Evolutionary conservation across 208 protist genomes (phyloP), one percentile per base, ranked within the genome.

Genomic region (Trypanosoma platydactyli): DNA sequence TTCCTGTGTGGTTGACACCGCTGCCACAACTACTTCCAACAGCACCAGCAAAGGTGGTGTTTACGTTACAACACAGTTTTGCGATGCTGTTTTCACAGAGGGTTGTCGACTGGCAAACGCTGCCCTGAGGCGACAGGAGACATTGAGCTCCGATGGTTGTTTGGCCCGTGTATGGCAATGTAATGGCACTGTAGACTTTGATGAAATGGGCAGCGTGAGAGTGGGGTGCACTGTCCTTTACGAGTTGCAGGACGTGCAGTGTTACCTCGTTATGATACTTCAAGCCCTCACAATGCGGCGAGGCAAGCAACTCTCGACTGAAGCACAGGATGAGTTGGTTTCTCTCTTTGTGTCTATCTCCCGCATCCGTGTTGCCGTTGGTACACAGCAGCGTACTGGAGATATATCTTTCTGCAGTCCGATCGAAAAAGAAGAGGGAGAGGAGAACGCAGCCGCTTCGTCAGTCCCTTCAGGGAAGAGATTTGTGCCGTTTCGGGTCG

Each of bases 301-400:
- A 13, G 52, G 70, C 15, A 46, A 58, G 20, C 57, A 64, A 22
- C 64, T 88, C 4, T 76, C 63, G 0, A 41, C 27, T 3, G 76
- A 83, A 24, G 76, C 71, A 42, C 83, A 88, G 52, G 70, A 72
- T 18, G 73, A 67, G 15, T 50, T 88, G 7, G 76, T 66, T 24
- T 46, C 49, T 9, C 60, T 88, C 44, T 81, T 88, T 59, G 16
- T 73, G 0, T 45, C 50, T 13, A 51, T 29, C 25, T 52, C 71
- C 2, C 75, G 80, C 12, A 64, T 77, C 24, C 78, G 76, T 38
- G 33, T 38, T 3, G 33, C 33, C 33, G 33, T 38, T 9, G 9
- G 33, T 38, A 11, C 33, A 38, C 3, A 38, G 33, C 33, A 9
- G 33, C 33, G 33, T 3, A 9, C 3, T 11, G 9, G 33, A 9